Evolutionary conservation across 1,284 basidiomycete species (phyloP).

Genomic region (Calocybe gambosa): DNA sequence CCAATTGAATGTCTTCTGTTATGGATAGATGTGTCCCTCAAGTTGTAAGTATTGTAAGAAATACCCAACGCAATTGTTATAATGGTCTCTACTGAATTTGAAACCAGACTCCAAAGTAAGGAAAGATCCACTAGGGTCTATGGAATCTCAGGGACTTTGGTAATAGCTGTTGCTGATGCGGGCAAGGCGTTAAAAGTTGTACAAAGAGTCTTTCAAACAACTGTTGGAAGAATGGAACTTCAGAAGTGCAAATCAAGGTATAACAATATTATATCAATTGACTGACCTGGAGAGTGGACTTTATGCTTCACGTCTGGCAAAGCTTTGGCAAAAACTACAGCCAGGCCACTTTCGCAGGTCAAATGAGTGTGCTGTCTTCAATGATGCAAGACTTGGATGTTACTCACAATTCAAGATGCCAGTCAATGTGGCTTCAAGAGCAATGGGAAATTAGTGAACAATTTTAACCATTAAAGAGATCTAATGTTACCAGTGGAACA

Average conservation of each 20-base stretch:
- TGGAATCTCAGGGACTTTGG: not conserved
- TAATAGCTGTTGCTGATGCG: not conserved
- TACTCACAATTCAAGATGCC: slow-evolving; percentile 21
- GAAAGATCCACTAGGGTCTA: not conserved
- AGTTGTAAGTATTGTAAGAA: too few relatives aligned
- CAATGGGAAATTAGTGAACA: not conserved
- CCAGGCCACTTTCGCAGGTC: slow-evolving; percentile 22
- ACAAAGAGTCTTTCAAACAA: not conserved
- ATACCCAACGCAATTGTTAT: too few relatives aligned
- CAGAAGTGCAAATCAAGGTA: too few relatives aligned
- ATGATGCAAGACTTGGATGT: not conserved
- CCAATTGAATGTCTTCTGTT: too few relatives aligned
- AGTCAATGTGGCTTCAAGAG: slow-evolving; percentile 17
- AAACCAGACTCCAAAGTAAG: too few relatives aligned
- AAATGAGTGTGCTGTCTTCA: not conserved
- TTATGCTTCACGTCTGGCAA: slow-evolving; percentile 5
- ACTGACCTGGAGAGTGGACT: slow-evolving; percentile 12
- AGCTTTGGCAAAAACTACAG: slow-evolving; percentile 29
- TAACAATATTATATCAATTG: not conserved
- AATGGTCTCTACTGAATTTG: too few relatives aligned
- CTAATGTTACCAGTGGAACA: slow-evolving; percentile 25
- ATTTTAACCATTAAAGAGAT: not conserved
- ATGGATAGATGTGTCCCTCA: too few relatives aligned
- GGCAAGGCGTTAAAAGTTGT: not conserved
- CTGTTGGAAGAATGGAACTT: not conserved